phyloP scores from a whole-genome alignment of 345 rosid genomes.

The Streptanthus diversifolius region DNA sequence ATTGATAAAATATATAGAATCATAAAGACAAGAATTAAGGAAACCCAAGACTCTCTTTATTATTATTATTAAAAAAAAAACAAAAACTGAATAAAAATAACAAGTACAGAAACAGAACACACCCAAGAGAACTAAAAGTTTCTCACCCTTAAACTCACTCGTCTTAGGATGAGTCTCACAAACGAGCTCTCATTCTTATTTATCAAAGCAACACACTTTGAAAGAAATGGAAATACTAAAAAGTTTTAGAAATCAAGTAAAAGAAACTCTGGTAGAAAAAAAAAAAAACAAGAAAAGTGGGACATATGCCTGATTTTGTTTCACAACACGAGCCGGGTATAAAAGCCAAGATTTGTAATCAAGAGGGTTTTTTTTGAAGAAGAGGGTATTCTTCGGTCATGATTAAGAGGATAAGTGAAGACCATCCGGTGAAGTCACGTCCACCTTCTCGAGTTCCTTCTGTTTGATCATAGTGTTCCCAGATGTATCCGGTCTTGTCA shows the following conservation, averaged over 20 bases:
- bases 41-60: background rate
- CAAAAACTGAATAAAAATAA: background rate
- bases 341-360: background rate
- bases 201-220: background rate
- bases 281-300: background rate
- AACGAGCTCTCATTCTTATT: background rate
- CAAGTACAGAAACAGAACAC: background rate
- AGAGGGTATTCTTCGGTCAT: slow-evolving; percentile 61
- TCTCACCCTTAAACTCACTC: background rate
- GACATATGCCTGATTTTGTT: background rate
- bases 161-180: background rate
- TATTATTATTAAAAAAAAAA: too few species aligned
- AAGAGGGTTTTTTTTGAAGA: background rate
- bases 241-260: background rate
- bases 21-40: background rate
- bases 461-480: slow-evolving; percentile 91
- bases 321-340: background rate
- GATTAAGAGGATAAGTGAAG: slow-evolving; percentile 65
- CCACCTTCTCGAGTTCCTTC: slow-evolving; percentile 75
- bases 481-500: slow-evolving; percentile 63
- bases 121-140: background rate
- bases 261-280: background rate
- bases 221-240: background rate
- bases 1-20: background rate
- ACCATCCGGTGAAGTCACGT: slow-evolving; percentile 83